phyloP scores from a whole-genome alignment of 2,329 filamentous ascomycete species.

The Mycosphaerella arachidis region DNA sequence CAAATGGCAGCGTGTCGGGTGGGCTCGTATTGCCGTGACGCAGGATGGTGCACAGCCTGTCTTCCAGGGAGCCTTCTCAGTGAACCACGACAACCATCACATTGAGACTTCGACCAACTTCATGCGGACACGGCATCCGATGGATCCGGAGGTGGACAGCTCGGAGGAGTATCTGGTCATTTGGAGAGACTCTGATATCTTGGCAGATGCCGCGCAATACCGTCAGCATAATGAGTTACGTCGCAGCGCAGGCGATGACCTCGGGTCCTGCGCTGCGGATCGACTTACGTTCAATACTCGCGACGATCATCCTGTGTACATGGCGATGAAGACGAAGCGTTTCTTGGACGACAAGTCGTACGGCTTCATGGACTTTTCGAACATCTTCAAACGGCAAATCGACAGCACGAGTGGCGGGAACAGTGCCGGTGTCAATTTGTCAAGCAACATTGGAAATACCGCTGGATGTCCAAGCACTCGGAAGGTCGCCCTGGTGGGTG shows the following conservation, averaged over 20 bases:
- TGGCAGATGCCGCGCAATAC: slow-evolving; percentile 25
- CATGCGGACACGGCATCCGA: slow-evolving; percentile 61
- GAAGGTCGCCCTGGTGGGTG: slow-evolving; percentile 84
- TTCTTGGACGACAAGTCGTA: slow-evolving; percentile 45
- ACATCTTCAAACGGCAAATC: slow-evolving; percentile 64
- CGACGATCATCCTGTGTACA: slow-evolving; percentile 63
- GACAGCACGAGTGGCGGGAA: slow-evolving; percentile 69
- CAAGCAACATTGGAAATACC: slow-evolving; percentile 72
- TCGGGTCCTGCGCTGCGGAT: slow-evolving; percentile 63
- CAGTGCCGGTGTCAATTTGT: slow-evolving; percentile 73
- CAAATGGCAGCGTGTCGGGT: slow-evolving; percentile 77
- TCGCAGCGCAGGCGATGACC: slow-evolving; percentile 16
- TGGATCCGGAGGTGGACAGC: slow-evolving; percentile 63
- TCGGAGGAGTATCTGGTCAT: slow-evolving; percentile 78
- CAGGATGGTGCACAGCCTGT: slow-evolving; percentile 72
- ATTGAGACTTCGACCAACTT: slow-evolving; percentile 74
- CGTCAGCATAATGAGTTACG: slow-evolving; percentile 59
- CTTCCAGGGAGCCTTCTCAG: slow-evolving; percentile 84
- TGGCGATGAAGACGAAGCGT: slow-evolving; percentile 46
- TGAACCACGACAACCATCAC: slow-evolving; percentile 80
- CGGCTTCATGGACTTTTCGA: slow-evolving; percentile 57
- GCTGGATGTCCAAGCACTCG: slow-evolving; percentile 84
- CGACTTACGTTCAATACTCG: slow-evolving; percentile 73
- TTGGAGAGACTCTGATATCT: slow-evolving; percentile 85
- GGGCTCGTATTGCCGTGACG: slow-evolving; percentile 75